A percentile compares a stretch with the other conserved stretches of the same genome.
These are phyloP conservation scores for Guillardia theta DNA, from an alignment of 78 protist species.

Conservation along the genomic window DNA sequence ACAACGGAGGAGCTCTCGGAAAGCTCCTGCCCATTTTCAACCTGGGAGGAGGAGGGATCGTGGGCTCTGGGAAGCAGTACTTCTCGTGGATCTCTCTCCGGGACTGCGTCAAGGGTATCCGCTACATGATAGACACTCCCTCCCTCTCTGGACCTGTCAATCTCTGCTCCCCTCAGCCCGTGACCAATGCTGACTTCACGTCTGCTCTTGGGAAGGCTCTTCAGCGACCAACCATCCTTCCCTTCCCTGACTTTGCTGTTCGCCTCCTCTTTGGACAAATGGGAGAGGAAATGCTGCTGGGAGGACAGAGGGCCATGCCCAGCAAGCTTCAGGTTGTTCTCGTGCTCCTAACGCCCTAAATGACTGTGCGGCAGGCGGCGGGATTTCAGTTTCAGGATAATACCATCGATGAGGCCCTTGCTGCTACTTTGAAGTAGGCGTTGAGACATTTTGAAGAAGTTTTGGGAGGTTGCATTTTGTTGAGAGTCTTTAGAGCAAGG, in stretches of 20 bases:
- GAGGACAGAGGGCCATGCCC: neutral
- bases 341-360: neutral
- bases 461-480: no score
- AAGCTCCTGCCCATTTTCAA: neutral
- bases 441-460: no score
- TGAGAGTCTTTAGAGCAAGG: no score
- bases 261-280: neutral
- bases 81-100: neutral
- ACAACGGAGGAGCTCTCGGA: neutral
- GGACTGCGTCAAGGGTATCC: neutral
- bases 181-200: neutral
- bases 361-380: neutral
- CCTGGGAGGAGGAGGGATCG: neutral
- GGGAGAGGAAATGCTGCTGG: slow-evolving; percentile 19
- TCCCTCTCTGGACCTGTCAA: neutral
- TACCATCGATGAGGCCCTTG: neutral
- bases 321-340: neutral
- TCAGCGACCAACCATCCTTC: neutral
- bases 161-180: neutral
- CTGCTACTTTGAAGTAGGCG: neutral
- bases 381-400: neutral
- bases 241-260: neutral
- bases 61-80: neutral
- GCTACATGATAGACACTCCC: neutral
- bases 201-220: neutral